phyloP scores from a whole-genome alignment of 805 yeast genomes.

The Blastobotrys chiropterorum region DNA sequence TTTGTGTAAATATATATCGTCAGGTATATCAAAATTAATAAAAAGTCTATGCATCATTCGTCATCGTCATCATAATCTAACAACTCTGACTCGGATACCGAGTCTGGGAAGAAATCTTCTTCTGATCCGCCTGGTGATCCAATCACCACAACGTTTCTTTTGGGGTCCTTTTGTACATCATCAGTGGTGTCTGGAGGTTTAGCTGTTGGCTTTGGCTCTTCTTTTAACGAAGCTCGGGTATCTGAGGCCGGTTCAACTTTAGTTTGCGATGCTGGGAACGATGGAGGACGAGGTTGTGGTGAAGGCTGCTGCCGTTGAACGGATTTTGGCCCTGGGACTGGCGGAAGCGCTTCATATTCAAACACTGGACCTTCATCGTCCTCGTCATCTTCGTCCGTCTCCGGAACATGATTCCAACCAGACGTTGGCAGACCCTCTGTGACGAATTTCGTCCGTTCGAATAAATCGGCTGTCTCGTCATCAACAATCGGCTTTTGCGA shows the following conservation, averaged over 20 bases:
- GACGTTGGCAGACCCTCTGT: not conserved
- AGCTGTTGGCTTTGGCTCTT: no score
- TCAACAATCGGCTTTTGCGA: not conserved
- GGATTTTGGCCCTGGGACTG: not conserved
- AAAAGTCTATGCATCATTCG: not conserved
- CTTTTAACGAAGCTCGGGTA: no score
- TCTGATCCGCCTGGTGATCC: not conserved
- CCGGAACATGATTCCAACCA: not conserved
- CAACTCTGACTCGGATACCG: conserved; percentile 23
- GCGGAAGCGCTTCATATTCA: not conserved
- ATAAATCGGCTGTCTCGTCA: not conserved
- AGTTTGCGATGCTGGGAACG: conserved; percentile 1
- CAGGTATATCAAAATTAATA: not conserved
- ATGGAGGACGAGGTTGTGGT: not conserved
- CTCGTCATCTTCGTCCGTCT: not conserved
- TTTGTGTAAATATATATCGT: not conserved
- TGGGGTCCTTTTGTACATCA: no score
- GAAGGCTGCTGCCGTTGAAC: no score
- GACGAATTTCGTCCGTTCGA: not conserved
- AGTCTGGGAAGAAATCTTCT: conserved; percentile 19
- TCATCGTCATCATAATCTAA: conserved; percentile 2
- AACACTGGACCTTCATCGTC: not conserved
- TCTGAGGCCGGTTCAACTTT: no score
- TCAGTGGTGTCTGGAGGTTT: no score
- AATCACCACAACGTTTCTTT: not conserved